These are phyloP conservation scores for Tricholoma bakamatsutake DNA, from an alignment of 768 basidiomycete genomes.

Conservation along the genomic window DNA sequence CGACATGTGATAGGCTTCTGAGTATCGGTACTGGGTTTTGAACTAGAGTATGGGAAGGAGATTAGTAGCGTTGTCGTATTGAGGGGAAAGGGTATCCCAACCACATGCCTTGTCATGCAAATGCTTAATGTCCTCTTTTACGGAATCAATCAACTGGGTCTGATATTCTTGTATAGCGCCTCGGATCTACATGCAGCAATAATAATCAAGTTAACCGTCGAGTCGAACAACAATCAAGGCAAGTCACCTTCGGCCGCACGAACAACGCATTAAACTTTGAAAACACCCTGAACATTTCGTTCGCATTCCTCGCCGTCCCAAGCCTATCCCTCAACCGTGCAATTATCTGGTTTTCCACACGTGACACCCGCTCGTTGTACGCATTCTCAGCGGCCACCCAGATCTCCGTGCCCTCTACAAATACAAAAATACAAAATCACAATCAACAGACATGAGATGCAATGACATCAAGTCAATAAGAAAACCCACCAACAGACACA, in stretches of 20 bases:
- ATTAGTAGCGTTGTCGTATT: not conserved
- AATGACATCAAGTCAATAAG: not conserved
- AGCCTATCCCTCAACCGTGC: conserved; percentile 85
- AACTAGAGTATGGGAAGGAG: conserved; percentile 43
- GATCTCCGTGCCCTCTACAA: conserved; percentile 88
- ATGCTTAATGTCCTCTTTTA: conserved; percentile 96
- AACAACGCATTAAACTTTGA: conserved; percentile 97
- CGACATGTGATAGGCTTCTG: conserved; percentile 96
- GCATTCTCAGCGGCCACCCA: conserved; percentile 97
- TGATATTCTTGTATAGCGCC: conserved; percentile 99
- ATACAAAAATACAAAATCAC: not conserved
- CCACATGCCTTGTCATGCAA: conserved; percentile 78
- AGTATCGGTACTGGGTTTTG: conserved; percentile 93
- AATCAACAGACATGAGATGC: no score
- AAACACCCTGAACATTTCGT: conserved; percentile 99
- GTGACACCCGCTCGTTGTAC: conserved; percentile 94
- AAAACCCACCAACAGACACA: conserved; percentile 75
- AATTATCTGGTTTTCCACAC: conserved; percentile 99
- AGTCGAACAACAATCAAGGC: not conserved
- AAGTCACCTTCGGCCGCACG: conserved; percentile 86
- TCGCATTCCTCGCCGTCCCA: conserved; percentile 93
- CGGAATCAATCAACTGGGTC: conserved; percentile 96
- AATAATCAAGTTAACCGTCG: not conserved
- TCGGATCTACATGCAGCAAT: conserved; percentile 55
- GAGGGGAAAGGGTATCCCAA: not conserved